phyloP scores from a whole-genome alignment of 768 basidiomycete genomes.

The Leccinellum rugosiceps region DNA sequence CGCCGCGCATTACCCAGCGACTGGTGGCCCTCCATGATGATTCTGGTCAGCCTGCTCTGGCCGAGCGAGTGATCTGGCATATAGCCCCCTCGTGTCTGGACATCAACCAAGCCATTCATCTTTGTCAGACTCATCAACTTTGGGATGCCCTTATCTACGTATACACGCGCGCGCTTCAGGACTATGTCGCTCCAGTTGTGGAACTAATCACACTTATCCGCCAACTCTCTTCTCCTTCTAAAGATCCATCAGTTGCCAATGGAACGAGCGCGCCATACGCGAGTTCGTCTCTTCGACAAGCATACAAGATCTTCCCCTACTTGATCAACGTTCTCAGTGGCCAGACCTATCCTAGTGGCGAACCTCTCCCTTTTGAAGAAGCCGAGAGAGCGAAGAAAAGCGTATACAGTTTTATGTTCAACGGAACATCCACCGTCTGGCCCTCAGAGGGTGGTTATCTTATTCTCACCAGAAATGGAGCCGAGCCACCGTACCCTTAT shows the following conservation, averaged over 20 bases:
- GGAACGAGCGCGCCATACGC: constrained; percentile 14
- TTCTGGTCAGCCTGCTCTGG: constrained; percentile 64
- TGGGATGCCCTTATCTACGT: constrained; percentile 96
- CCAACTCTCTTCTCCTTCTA: constrained; percentile 22
- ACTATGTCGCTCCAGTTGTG: constrained; percentile 87
- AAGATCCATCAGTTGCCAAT: constrained; percentile 3
- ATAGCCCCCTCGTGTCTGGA: constrained; percentile 90
- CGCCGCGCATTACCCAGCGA: constrained; percentile 85
- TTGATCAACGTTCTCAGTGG: constrained; percentile 79
- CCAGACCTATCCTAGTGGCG: constrained; percentile 81
- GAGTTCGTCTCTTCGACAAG: constrained; percentile 49
- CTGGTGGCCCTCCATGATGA: constrained; percentile 77
- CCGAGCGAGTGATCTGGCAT: constrained; percentile 93
- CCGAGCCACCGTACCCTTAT: constrained; percentile 89
- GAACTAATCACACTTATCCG: constrained; percentile 78
- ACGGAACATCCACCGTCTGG: constrained; percentile 76
- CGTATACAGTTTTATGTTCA: constrained; percentile 83
- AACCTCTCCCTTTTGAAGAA: constrained; percentile 62
- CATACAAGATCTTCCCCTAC: constrained; percentile 92
- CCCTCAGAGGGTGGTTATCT: constrained; percentile 74
- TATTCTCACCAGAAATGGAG: constrained; percentile 67
- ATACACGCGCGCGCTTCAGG: constrained; percentile 82
- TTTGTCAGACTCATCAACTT: constrained; percentile 80
- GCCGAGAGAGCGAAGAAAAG: constrained; percentile 65
- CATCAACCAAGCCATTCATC: constrained; percentile 84